These are phyloP conservation scores for Martiniozyma abietophila DNA, from an alignment of 805 yeast species.

Conservation along the genomic window DNA sequence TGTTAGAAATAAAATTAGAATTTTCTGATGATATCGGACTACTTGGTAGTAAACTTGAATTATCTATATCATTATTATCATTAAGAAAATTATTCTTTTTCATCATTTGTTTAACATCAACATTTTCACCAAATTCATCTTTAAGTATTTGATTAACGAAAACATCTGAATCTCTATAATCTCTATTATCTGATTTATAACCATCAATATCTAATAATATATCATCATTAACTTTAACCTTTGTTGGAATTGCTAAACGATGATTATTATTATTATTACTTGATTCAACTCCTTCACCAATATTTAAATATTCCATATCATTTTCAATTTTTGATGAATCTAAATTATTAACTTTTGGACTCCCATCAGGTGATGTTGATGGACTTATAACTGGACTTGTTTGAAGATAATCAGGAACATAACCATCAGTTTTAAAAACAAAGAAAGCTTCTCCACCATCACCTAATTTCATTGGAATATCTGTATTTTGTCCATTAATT, in stretches of 20 bases:
- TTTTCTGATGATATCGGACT: slow-evolving; percentile 4
- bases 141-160: slow-evolving; percentile 61
- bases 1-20: too few relatives aligned
- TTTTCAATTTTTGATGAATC: too few relatives aligned
- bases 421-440: slow-evolving; percentile 76
- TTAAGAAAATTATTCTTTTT: slow-evolving; percentile 51
- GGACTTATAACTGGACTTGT: slow-evolving; percentile 82
- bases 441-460: slow-evolving; percentile 98
- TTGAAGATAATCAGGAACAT: slow-evolving; percentile 67
- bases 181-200: slow-evolving; percentile 77
- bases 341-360: slow-evolving; percentile 12
- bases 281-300: slow-evolving; percentile 28
- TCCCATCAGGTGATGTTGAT: slow-evolving; percentile 34
- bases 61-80: slow-evolving; percentile 60
- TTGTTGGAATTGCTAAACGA: slow-evolving; percentile 86
- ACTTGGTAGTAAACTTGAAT: slow-evolving; percentile 10
- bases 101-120: slow-evolving; percentile 36
- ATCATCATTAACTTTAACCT: slow-evolving; percentile 82
- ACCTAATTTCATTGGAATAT: slow-evolving; percentile 90
- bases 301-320: slow-evolving; percentile 47
- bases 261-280: too few relatives aligned
- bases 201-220: slow-evolving; percentile 91
- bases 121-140: slow-evolving; percentile 60
- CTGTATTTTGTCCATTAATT: slow-evolving; percentile 73
- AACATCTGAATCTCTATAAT: slow-evolving; percentile 67